Evolutionary conservation across 1,284 basidiomycete species (phyloP).

Genomic region (Rhizoctonia solani): DNA sequence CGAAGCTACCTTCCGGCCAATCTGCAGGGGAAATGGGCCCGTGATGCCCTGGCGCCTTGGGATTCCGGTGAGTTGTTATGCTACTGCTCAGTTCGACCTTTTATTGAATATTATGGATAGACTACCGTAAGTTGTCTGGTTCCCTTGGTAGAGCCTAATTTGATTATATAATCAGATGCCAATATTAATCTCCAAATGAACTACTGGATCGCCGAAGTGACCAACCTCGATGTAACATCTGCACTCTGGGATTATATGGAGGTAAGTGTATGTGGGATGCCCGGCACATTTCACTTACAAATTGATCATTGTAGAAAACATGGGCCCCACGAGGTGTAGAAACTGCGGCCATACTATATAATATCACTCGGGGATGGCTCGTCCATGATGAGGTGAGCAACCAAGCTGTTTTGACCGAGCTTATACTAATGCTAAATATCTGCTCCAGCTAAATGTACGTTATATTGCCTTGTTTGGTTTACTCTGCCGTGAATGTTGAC

Average conservation of each 20-base stretch:
- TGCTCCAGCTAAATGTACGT: conserved; percentile 63
- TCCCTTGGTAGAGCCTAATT: too few relatives aligned
- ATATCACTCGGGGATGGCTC: conserved; percentile 70
- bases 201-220: conserved; percentile 74
- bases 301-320: too few relatives aligned
- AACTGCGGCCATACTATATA: conserved; percentile 70
- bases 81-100: too few relatives aligned
- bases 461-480: not conserved
- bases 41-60: conserved; percentile 61
- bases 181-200: conserved; percentile 83
- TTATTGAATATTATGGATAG: too few relatives aligned
- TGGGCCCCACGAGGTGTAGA: conserved; percentile 70
- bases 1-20: conserved; percentile 68
- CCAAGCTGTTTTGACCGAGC: too few relatives aligned
- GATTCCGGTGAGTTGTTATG: conserved; percentile 53
- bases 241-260: conserved; percentile 70
- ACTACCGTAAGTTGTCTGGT: too few relatives aligned
- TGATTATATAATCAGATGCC: too few relatives aligned
- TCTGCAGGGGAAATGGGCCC: conserved; percentile 73
- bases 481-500: conserved; percentile 1
- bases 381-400: conserved; percentile 66
- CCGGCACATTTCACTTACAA: not conserved
- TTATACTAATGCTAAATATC: too few relatives aligned
- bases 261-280: conserved; percentile 46
- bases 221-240: conserved; percentile 59